These are phyloP conservation scores for Cyclanthera cordifolia DNA, from an alignment of 306 rosid genomes.

Conservation along the genomic window DNA sequence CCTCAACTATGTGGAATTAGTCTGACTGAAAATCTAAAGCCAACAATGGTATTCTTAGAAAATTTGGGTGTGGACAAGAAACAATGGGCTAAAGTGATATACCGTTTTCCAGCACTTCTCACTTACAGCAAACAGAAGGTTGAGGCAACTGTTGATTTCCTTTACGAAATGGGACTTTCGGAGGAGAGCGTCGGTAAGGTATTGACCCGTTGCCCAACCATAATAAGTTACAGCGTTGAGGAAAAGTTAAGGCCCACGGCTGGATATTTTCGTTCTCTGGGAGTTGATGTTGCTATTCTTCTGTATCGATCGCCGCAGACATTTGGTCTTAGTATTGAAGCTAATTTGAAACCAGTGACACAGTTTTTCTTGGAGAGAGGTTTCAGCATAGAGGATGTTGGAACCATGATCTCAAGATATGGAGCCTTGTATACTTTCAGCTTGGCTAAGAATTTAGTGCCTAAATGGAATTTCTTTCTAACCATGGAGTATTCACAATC, in stretches of 20 bases:
- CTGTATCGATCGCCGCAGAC: conserved; percentile 52
- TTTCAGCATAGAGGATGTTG: conserved; percentile 54
- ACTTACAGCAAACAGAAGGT: conserved; percentile 75
- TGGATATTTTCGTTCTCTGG: conserved; percentile 54
- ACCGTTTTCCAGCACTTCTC: conserved; percentile 70
- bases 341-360: conserved; percentile 67
- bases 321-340: conserved; percentile 81
- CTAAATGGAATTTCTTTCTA: conserved; percentile 78
- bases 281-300: conserved; percentile 62
- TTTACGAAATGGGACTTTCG: conserved; percentile 58
- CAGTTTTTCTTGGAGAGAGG: conserved; percentile 65
- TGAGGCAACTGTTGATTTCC: conserved; percentile 42
- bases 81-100: conserved; percentile 85
- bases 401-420: conserved; percentile 71
- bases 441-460: conserved; percentile 51
- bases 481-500: conserved; percentile 56
- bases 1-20: conserved; percentile 95
- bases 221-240: conserved; percentile 68
- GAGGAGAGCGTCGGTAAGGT: conserved; percentile 61
- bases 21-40: conserved; percentile 65
- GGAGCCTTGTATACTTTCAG: conserved; percentile 66
- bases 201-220: conserved; percentile 67
- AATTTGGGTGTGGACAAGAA: conserved; percentile 70
- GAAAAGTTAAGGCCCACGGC: conserved; percentile 85
- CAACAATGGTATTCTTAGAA: conserved; percentile 74